phyloP scores from a whole-genome alignment of 1,284 basidiomycete species.

The Austroboletus niveus region DNA sequence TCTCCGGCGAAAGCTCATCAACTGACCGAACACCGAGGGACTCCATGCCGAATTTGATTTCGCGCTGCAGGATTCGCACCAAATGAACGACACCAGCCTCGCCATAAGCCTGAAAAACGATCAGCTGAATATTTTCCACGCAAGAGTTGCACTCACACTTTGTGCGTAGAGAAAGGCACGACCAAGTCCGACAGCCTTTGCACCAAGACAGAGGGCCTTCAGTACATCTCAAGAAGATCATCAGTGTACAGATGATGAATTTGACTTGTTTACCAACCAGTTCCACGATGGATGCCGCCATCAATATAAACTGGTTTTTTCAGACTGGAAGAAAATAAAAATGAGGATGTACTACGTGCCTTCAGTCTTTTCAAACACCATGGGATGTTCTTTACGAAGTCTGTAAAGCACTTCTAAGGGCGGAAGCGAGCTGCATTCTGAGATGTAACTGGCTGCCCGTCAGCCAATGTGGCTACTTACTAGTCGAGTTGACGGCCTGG shows the following conservation, averaged over 20 bases:
- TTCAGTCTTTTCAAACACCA: slow-evolving; percentile 70
- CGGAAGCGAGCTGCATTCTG: slow-evolving; percentile 53
- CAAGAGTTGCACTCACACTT: slow-evolving; percentile 50
- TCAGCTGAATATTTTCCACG: slow-evolving; percentile 8
- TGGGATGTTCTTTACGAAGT: slow-evolving; percentile 69
- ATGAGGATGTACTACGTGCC: slow-evolving; percentile 37
- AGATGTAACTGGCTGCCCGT: not conserved
- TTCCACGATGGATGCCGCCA: slow-evolving; percentile 83
- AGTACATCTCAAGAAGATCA: slow-evolving; percentile 61
- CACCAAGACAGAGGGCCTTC: slow-evolving; percentile 90
- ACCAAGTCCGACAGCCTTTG: slow-evolving; percentile 86
- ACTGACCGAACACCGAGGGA: slow-evolving; percentile 75
- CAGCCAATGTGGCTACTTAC: slow-evolving; percentile 39
- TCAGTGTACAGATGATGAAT: slow-evolving; percentile 2
- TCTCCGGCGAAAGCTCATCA: slow-evolving; percentile 71
- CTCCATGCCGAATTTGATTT: slow-evolving; percentile 80
- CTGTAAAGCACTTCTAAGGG: slow-evolving; percentile 76
- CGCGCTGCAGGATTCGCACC: slow-evolving; percentile 72
- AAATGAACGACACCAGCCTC: slow-evolving; percentile 78
- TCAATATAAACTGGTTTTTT: slow-evolving; percentile 74
- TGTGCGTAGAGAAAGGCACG: slow-evolving; percentile 91
- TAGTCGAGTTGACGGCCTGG: slow-evolving; percentile 80
- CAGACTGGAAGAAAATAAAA: not conserved
- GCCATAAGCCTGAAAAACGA: slow-evolving; percentile 66
- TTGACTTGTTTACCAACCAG: slow-evolving; percentile 45